Base-by-base conservation (phyloP, 2,329 filamentous ascomycete genomes). In the Hypoxylon sp. region DNA sequence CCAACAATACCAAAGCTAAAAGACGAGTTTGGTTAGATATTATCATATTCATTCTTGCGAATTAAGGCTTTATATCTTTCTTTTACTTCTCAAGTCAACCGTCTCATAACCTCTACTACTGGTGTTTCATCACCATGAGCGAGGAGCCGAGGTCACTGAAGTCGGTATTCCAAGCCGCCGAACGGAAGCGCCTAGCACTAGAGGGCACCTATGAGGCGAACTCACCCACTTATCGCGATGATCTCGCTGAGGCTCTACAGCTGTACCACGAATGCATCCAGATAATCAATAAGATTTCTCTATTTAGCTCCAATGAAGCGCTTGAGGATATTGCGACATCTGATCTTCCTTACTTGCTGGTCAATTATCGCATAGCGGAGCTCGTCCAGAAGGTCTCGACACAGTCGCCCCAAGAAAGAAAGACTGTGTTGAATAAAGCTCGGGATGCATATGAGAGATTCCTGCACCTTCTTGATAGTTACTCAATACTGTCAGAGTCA, bases 231-330 rank as follows among this genome's bases (percentile, higher is more conserved):
- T 95, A 91, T 81, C 89, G 89, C 77, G 86, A 91, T 72, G 89
- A 89, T 74, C 86, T 97, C 73, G 83, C 84, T 66, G 81, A 85
- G 42, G 88, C 92, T 44, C 89, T 97, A 73, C 81, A 87, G 70
- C 87, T 89, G 59, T 95, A 97, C 81, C 85, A 92, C 75, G 85
- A 92, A 79, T 95, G 92, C 79, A 85, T 91, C 65, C 84, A 88
- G 66, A 88, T 92, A 62, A 89, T 93, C 71, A 85, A 89, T 72
- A 86, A 89, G 66, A 85, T 96, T 27, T 91, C 92, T 0, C 85
- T 99, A 59, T 98, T 98, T 86, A 97, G 94, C 73, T 86, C 90
- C 37, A 99, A 99, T 81, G 96, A 99, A 80, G 87, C 88, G 0
- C 81, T 95, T 42, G 96, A 99, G 69, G 96, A 99, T 81, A 83